phyloP scores from a whole-genome alignment of 2,329 filamentous ascomycete species.

The Fusarium sp. region DNA sequence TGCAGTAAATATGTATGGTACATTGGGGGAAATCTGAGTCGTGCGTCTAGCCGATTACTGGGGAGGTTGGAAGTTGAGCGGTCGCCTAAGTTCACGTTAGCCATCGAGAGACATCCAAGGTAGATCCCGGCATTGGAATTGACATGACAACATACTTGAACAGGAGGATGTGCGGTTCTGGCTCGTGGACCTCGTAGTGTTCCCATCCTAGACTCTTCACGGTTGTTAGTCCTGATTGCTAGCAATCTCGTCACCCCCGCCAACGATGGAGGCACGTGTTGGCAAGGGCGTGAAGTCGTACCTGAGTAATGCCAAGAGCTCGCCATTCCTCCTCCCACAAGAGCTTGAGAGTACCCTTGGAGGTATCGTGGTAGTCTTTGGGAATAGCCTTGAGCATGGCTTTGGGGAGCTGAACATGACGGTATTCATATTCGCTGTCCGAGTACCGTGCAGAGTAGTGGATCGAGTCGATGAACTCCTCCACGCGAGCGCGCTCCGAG shows the following conservation, averaged over 20 bases:
- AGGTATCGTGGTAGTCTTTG: constrained; percentile 89
- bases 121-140: not conserved
- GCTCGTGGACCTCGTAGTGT: constrained; percentile 99
- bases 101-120: not conserved
- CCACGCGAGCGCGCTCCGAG: constrained; percentile 81
- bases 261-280: not conserved
- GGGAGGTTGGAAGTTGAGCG: constrained; percentile 85
- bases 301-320: constrained; percentile 95
- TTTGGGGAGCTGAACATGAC: constrained; percentile 97
- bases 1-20: constrained; percentile 44
- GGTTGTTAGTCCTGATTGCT: constrained; percentile 25
- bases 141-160: constrained; percentile 84
- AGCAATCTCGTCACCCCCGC: not conserved
- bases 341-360: constrained; percentile 92
- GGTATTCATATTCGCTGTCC: constrained; percentile 93
- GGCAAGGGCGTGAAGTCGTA: constrained; percentile 53
- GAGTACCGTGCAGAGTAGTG: constrained; percentile 98
- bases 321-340: constrained; percentile 99
- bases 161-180: constrained; percentile 95
- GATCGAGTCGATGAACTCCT: constrained; percentile 92
- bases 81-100: constrained; percentile 66
- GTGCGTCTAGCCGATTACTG: constrained; percentile 51
- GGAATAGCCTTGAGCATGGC: constrained; percentile 98
- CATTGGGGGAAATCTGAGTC: constrained; percentile 39
- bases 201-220: constrained; percentile 95